phyloP scores from a whole-genome alignment of 177 flowering plant genomes.

The Vitis hybrid region DNA sequence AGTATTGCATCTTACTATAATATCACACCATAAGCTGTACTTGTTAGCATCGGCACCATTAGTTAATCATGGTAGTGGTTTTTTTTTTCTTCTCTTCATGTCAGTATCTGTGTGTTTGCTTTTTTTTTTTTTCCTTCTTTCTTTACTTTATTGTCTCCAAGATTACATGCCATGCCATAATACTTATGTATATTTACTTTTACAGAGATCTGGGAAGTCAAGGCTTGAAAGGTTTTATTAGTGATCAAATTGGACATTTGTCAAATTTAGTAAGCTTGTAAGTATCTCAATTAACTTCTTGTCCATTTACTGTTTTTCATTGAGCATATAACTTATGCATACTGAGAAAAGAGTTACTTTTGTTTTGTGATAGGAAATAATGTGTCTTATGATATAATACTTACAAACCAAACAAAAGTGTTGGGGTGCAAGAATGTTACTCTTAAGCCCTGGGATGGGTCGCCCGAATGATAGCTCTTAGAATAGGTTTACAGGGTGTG shows the following conservation, averaged over 20 bases:
- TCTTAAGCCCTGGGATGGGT: too few relatives aligned
- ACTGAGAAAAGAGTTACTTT: too few relatives aligned
- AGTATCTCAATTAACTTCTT: slow-evolving; percentile 47
- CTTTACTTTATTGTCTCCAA: not conserved
- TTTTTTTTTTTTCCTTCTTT: not conserved
- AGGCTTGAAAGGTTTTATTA: slow-evolving; percentile 88
- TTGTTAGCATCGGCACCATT: too few relatives aligned
- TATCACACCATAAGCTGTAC: too few relatives aligned
- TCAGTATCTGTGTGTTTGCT: not conserved
- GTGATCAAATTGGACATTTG: slow-evolving; percentile 77
- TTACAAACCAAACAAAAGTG: too few relatives aligned
- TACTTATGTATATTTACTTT: slow-evolving; percentile 1
- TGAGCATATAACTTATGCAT: not conserved
- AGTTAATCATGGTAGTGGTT: too few relatives aligned
- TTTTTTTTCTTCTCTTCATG: not conserved
- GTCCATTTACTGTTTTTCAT: not conserved
- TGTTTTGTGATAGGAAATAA: not conserved
- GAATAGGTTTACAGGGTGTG: too few relatives aligned
- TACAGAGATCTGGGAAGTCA: slow-evolving; percentile 91
- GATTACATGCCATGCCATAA: not conserved
- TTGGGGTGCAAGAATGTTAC: too few relatives aligned
- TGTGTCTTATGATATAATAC: too few relatives aligned
- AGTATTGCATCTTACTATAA: too few relatives aligned
- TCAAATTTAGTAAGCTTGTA: slow-evolving; percentile 92
- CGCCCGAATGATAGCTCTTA: too few relatives aligned